A percentile compares a stretch with the other conserved stretches of the same genome.
phyloP scores from a whole-genome alignment of 2,329 filamentous ascomycete genomes.

The Nemania sp. region DNA sequence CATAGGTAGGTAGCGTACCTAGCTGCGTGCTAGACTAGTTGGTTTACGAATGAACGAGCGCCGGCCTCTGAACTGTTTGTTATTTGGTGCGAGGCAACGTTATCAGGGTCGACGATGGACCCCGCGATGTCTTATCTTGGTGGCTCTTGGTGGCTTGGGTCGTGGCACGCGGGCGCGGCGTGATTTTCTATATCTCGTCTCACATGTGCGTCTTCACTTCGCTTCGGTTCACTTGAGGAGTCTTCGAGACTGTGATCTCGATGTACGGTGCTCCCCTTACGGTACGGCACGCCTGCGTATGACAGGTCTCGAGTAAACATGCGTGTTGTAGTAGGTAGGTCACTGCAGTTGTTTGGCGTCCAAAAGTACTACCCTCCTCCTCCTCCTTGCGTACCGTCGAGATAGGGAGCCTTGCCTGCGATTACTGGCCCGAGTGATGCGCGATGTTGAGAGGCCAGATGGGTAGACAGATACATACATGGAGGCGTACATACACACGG shows the following conservation, averaged over 20 bases:
- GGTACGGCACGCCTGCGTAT: too few relatives aligned
- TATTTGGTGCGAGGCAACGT: not conserved
- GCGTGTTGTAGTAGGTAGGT: not conserved
- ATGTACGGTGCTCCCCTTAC: not conserved
- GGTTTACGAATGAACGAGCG: not conserved
- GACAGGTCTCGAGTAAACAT: too few relatives aligned
- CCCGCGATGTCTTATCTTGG: constrained; percentile 1
- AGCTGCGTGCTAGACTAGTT: not conserved
- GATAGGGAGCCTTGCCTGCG: not conserved
- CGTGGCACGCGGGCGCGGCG: not conserved
- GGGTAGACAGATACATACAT: too few relatives aligned
- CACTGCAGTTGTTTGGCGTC: not conserved
- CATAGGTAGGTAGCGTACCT: too few relatives aligned
- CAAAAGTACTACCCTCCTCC: not conserved
- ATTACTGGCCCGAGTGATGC: not conserved
- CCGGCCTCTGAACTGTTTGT: not conserved
- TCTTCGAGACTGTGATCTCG: not conserved
- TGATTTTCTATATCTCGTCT: not conserved
- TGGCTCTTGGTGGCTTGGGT: not conserved
- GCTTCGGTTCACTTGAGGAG: not conserved
- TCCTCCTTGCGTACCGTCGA: not conserved
- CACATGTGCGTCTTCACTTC: not conserved
- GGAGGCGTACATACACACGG: too few relatives aligned
- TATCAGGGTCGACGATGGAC: not conserved
- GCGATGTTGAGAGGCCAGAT: not conserved